Evolutionary conservation across 2,329 filamentous ascomycete genomes (phyloP), one percentile per base, ranked within the genome.

Genomic region (Alternaria viburni): DNA sequence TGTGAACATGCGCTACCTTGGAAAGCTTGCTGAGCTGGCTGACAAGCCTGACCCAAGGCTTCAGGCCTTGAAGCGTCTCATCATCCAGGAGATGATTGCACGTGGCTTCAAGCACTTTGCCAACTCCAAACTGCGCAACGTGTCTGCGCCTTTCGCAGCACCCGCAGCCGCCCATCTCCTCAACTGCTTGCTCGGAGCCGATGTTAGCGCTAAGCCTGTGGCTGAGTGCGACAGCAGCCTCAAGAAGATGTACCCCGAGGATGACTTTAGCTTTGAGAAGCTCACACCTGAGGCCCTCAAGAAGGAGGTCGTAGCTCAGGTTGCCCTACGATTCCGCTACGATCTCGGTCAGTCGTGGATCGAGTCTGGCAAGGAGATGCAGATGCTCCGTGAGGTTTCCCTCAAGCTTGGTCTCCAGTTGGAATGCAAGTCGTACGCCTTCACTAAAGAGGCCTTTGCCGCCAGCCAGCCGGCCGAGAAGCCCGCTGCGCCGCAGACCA

Each of bases 1-100:
- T 82, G 94, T 99, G 84, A 99, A 99, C 83, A 87, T 98, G 66
- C 89, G 96, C 75, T 99, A 99, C 80, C 86, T 98, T n/a, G 96
- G 96, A 69, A 91, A 90, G 80, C 82, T 99, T 66, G 91, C 93
- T 12, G 84, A 87, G 62, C 85, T 92, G 55, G 89, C 91, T 43
- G 79, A 80, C 65, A 79, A 79, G 69, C 83, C 86, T 63, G 86
- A 89, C 71, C 86, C 88, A 57, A 90, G 93, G 65, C 86, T 98
- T 23, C 85, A 90, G 71, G 93, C 93, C 65, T 85, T 99, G 72
- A 89, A 88, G 68, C 88, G 89, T 60, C 87, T 99, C 41, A 88
- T 91, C 65, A 81, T 93, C 45, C 95, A 97, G 77, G 96, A 99
- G 81, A 98, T 98, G 91, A 87, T 98, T 69, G 87, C 92, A n/a